Evolutionary conservation across 2,329 filamentous ascomycete genomes (phyloP).

Genomic region (Cladosporium velox): DNA sequence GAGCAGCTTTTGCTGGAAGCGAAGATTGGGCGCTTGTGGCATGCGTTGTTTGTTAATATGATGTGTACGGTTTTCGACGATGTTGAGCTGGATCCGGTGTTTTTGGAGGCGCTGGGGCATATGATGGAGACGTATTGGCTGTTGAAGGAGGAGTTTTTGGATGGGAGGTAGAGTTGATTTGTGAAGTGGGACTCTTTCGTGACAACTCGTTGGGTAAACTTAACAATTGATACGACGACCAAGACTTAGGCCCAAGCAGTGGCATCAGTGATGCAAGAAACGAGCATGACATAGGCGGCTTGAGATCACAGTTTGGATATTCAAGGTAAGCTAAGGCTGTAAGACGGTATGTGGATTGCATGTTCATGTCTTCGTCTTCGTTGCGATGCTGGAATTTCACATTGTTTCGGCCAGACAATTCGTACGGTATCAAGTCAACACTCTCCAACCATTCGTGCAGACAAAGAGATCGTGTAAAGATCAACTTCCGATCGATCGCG

Average conservation of each 20-base stretch:
- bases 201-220: too few relatives aligned
- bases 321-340: background rate
- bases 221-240: background rate
- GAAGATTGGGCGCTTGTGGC: slow-evolving; percentile 12
- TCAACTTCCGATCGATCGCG: background rate
- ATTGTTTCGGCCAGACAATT: background rate
- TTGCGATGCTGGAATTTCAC: background rate
- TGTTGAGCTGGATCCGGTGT: slow-evolving; percentile 6
- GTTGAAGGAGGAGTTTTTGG: slow-evolving; percentile 4
- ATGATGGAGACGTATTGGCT: slow-evolving; percentile 15
- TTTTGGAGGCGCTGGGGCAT: slow-evolving; percentile 2
- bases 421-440: too few relatives aligned
- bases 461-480: background rate
- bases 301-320: background rate
- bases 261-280: background rate
- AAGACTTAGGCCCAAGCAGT: background rate
- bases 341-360: background rate
- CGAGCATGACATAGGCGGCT: background rate
- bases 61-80: slow-evolving; percentile 18
- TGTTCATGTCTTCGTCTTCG: background rate
- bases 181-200: too few relatives aligned
- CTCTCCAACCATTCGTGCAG: background rate
- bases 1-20: slow-evolving; percentile 21
- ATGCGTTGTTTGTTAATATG: slow-evolving; percentile 15
- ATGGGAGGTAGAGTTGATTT: too few relatives aligned